Evolutionary conservation across 78 protist species (phyloP).

Genomic region (Salpingoeca rosetta): DNA sequence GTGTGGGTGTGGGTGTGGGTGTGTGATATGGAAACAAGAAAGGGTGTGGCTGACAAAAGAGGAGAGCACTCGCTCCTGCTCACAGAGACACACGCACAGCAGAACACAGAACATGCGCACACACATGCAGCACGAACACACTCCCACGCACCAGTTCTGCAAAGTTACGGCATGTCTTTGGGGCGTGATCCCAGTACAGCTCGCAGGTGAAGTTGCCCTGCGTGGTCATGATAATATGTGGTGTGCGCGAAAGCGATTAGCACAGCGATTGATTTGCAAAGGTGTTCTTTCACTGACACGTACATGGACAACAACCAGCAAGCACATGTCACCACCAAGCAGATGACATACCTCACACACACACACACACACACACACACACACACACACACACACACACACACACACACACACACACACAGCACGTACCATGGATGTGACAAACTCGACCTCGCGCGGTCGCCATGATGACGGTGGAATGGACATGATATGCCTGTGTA

Average conservation of each 20-base stretch:
- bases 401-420: background rate
- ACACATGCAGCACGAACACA: background rate
- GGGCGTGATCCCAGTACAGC: conserved; percentile 73
- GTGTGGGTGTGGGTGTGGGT: too few relatives aligned
- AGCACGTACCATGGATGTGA: background rate
- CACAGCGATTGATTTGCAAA: background rate
- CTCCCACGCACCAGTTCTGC: conserved; percentile 34
- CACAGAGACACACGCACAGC: too few relatives aligned
- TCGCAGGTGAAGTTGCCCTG: conserved; percentile 53
- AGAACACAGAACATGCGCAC: background rate
- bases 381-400: background rate
- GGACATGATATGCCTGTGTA: background rate
- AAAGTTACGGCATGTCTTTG: conserved; percentile 69
- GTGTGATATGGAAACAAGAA: background rate
- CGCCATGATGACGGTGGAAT: background rate
- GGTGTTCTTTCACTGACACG: too few relatives aligned
- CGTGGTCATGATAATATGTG: too few relatives aligned
- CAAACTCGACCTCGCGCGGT: background rate
- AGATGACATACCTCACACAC: background rate
- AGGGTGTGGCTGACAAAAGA: background rate
- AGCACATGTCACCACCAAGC: background rate
- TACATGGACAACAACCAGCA: background rate
- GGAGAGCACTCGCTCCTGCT: background rate
- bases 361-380: background rate
- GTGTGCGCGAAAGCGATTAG: background rate